Conservation (phyloP, 2,329 filamentous ascomycete species). For the Diplodia corticola region DNA sequence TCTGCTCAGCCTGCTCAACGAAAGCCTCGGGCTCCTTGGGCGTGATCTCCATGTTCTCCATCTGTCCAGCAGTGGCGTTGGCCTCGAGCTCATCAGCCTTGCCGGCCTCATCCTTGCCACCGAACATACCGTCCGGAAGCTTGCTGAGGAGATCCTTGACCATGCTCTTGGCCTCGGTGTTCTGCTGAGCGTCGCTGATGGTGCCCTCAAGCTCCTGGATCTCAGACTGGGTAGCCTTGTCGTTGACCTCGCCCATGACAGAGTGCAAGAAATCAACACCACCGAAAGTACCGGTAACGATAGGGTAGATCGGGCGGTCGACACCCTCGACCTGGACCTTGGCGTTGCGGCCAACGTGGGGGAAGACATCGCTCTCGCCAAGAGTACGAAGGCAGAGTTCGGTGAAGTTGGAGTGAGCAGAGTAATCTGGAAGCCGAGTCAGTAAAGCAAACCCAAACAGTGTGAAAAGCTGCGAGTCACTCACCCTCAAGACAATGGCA, state of each 20-base stretch:
- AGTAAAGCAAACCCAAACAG: not conserved
- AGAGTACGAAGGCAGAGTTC: constrained; percentile 87
- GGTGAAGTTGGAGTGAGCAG: constrained; percentile 90
- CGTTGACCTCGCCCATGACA: constrained; percentile 75
- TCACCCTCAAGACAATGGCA: constrained; percentile 81
- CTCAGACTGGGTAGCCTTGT: constrained; percentile 90
- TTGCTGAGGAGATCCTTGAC: constrained; percentile 78
- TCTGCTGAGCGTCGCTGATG: constrained; percentile 62
- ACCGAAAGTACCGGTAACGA: constrained; percentile 90
- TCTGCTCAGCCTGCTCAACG: constrained; percentile 70
- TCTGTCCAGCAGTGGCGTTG: constrained; percentile 72
- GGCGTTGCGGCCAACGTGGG: constrained; percentile 80
- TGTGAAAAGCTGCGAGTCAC: constrained; percentile 24
- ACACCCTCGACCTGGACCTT: constrained; percentile 68
- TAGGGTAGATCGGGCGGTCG: constrained; percentile 68
- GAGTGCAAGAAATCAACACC: constrained; percentile 93
- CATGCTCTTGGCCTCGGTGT: constrained; percentile 68
- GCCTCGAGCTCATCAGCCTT: constrained; percentile 78
- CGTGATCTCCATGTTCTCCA: constrained; percentile 71
- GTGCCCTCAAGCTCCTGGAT: constrained; percentile 86
- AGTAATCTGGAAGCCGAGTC: constrained; percentile 62
- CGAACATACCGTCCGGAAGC: constrained; percentile 79
- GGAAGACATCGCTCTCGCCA: constrained; percentile 78
- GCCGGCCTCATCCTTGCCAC: constrained; percentile 65
- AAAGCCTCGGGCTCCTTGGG: constrained; percentile 83